Base-by-base conservation (phyloP, 2,329 filamentous ascomycete genomes). In the Trichoderma polysporum region DNA sequence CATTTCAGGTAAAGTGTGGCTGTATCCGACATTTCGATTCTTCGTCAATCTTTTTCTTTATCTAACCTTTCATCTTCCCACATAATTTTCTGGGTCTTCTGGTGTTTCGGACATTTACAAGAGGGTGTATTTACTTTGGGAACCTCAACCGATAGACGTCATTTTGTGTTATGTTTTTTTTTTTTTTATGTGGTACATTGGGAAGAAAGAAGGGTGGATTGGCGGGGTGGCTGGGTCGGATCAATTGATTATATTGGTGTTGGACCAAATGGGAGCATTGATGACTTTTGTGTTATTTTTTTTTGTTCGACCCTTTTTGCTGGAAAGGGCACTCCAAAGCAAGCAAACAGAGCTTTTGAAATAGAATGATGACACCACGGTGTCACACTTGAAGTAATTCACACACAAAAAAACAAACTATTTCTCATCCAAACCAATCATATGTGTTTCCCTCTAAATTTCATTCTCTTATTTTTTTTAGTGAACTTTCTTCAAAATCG, bases 341-440 rank as follows among this genome's bases (percentile, higher is more conserved):
- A 63, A 63, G 60, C 60, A 63, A 54, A 54, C 60, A 63, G 49
- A 63, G 60, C 35, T 63, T 41, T 54, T 54, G 25, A 39, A 35
- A 63, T 54, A 63, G 60, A 63, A 45, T 52, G 25, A 53, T 31
- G 60, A 49, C 60, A 53, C 49, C 22, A 27, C 25, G 49, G 27
- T 54, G 60, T 17, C 60, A 54, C 49, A 12, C 27, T 31, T 63
- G 35, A 54, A 45, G 58, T 52, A 63, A 63, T 53, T 53, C 59
- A 62, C 27, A 45, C 8, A 7, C 10, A 50, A 22, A 59, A 17
- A 50, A 50, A 50, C 17, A 29, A 17, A 2, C 5, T 50, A 22
- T 15, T 27, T 4, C 25, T 29, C 8, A 29, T 15, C 7, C 47
- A 29, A 22, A 9, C 2, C 22, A 5, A 45, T 22, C 4, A n/a